A percentile compares a stretch with the other conserved stretches of the same genome.
Evolutionary conservation across 306 rosid species (phyloP).

Genomic region (Vigna unguiculata): DNA sequence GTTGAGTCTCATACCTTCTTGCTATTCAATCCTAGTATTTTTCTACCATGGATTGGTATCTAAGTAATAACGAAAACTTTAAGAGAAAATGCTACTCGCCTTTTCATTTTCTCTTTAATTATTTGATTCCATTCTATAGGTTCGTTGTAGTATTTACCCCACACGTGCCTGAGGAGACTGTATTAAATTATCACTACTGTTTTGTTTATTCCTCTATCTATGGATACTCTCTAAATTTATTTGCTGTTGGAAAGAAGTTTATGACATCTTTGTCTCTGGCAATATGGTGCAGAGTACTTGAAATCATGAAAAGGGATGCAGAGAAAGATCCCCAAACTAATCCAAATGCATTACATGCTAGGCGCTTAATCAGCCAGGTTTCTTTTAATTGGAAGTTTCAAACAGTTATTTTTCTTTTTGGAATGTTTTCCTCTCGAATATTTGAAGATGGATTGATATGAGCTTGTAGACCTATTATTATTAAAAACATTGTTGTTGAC

Average conservation of each 20-base stretch:
- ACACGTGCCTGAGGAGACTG: not conserved
- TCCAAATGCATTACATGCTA: slow-evolving; percentile 74
- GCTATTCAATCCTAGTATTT: not conserved
- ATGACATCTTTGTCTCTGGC: slow-evolving; percentile 1
- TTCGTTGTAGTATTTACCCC: slow-evolving; percentile 7
- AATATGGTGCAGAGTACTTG: slow-evolving; percentile 79
- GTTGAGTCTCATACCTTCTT: not conserved
- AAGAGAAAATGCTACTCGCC: not conserved
- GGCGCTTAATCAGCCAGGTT: slow-evolving; percentile 83
- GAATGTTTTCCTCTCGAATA: slow-evolving; percentile 21
- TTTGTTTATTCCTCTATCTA: not conserved
- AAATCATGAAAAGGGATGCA: slow-evolving; percentile 82
- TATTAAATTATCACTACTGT: not conserved
- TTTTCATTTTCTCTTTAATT: not conserved
- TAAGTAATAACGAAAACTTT: not conserved
- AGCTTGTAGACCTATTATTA: slow-evolving; percentile 8
- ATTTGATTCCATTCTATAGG: slow-evolving; percentile 3
- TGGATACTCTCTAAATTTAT: not conserved
- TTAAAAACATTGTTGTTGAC: slow-evolving; percentile 33
- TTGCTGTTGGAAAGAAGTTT: slow-evolving; percentile 25
- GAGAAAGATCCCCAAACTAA: slow-evolving; percentile 72
- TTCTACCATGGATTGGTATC: not conserved
- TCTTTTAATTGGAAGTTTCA: slow-evolving; percentile 15
- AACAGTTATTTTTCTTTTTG: not conserved
- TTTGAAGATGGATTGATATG: slow-evolving; percentile 17